Evolutionary conservation across 306 rosid genomes (phyloP).

Genomic region (Vachellia collinsii): DNA sequence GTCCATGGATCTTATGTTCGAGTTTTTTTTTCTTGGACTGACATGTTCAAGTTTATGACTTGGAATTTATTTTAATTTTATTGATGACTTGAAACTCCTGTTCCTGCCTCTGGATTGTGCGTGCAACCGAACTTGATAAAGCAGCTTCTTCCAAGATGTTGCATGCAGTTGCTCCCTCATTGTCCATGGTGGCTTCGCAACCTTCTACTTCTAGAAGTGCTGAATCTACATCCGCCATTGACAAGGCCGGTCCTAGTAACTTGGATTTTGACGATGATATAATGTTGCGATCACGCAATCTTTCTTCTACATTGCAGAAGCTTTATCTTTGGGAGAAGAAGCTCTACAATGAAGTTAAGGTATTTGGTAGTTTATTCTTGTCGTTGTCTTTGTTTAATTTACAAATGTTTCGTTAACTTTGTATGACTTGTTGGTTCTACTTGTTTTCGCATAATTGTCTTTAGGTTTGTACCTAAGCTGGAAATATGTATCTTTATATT

Average conservation of each 20-base stretch:
- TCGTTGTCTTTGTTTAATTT: neutral
- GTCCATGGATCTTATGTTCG: neutral
- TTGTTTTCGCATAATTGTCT: neutral
- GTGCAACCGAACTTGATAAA: constrained; percentile 33
- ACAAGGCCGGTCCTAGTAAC: constrained; percentile 41
- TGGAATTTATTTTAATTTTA: neutral
- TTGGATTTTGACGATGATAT: constrained; percentile 55
- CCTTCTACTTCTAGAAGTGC: constrained; percentile 66
- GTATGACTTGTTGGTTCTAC: neutral
- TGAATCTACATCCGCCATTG: constrained; percentile 53
- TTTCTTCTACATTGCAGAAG: constrained; percentile 86
- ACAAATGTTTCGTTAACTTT: neutral
- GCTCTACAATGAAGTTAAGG: constrained; percentile 89
- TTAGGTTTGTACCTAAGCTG: neutral
- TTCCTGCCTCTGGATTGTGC: constrained; percentile 26
- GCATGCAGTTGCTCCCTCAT: constrained; percentile 63
- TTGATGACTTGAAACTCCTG: constrained; percentile 25
- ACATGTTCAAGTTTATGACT: neutral
- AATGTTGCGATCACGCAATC: constrained; percentile 57
- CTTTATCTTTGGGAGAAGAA: constrained; percentile 97
- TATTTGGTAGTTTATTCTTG: constrained; percentile 23
- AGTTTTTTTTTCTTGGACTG: neutral
- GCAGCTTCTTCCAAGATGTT: constrained; percentile 83
- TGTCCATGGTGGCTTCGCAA: constrained; percentile 60
- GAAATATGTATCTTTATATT: neutral